These are phyloP conservation scores for Debaryomycetaceae sp. DNA, from an alignment of 1,139 yeast species.

Conservation along the genomic window DNA sequence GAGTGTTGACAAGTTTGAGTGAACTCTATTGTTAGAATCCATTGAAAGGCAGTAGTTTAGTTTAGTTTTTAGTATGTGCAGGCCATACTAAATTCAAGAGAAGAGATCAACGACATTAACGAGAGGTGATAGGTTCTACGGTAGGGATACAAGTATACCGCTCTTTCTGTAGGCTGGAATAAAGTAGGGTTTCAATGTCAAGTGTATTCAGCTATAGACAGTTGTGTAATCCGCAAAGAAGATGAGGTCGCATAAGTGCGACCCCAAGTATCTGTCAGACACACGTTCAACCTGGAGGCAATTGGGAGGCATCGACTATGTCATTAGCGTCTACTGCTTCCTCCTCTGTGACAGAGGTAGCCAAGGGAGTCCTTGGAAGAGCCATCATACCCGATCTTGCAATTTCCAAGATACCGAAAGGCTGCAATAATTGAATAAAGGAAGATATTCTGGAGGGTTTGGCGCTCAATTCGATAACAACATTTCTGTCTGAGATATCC, in stretches of 20 bases:
- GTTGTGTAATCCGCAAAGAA: background rate
- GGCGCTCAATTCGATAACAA: conserved; percentile 90
- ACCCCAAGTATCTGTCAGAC: background rate
- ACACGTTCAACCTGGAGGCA: conserved; percentile 82
- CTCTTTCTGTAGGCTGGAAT: no score
- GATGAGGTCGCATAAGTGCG: no score
- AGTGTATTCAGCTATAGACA: background rate
- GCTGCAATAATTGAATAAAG: conserved; percentile 84
- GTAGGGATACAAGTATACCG: no score
- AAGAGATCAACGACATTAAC: no score
- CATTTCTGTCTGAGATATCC: conserved; percentile 90
- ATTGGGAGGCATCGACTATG: conserved; percentile 71
- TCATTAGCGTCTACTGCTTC: conserved; percentile 62
- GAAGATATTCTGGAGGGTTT: conserved; percentile 88
- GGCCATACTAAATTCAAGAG: no score
- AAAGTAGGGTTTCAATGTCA: no score
- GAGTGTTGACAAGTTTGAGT: no score
- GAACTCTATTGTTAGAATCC: no score
- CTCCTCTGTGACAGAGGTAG: conserved; percentile 43
- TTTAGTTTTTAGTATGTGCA: no score
- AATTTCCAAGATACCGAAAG: conserved; percentile 93
- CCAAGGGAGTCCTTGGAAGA: conserved; percentile 89
- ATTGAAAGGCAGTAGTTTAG: no score
- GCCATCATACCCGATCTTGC: conserved; percentile 99
- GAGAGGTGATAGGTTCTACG: no score